phyloP scores from a whole-genome alignment of 1,139 yeast species.

The Yamadazyma friedrichii region DNA sequence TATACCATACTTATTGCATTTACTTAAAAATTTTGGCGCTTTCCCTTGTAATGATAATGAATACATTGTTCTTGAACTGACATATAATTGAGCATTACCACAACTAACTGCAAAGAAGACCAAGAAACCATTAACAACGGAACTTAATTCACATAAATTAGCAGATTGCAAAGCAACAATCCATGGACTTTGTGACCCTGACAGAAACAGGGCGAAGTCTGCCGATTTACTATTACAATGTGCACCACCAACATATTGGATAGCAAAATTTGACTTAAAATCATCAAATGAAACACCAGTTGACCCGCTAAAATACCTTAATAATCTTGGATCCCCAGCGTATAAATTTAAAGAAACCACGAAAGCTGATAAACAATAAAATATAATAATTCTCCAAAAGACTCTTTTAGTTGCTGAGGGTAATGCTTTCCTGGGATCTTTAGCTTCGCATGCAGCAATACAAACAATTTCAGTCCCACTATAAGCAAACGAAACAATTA shows the following conservation, averaged over 20 bases:
- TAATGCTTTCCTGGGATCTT: slow-evolving; percentile 74
- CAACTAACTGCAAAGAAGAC: slow-evolving; percentile 76
- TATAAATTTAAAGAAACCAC: slow-evolving; percentile 69
- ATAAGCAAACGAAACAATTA: slow-evolving; percentile 70
- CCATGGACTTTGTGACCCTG: slow-evolving; percentile 77
- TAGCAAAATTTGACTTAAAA: slow-evolving; percentile 29
- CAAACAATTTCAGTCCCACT: slow-evolving; percentile 82
- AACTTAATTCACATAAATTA: slow-evolving; percentile 60
- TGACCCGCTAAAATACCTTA: slow-evolving; percentile 47
- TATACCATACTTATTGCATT: slow-evolving; percentile 64
- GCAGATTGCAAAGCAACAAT: slow-evolving; percentile 73
- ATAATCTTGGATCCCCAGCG: slow-evolving; percentile 71
- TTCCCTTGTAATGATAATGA: slow-evolving; percentile 71
- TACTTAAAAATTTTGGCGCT: slow-evolving; percentile 60
- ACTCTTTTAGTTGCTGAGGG: slow-evolving; percentile 78
- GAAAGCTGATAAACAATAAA: slow-evolving; percentile 71
- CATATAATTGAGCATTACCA: slow-evolving; percentile 75
- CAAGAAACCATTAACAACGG: slow-evolving; percentile 64
- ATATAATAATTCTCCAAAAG: slow-evolving; percentile 66
- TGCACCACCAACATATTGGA: slow-evolving; percentile 40
- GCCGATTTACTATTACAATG: slow-evolving; percentile 34
- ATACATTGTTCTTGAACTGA: slow-evolving; percentile 75
- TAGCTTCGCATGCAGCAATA: slow-evolving; percentile 83
- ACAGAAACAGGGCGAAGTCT: slow-evolving; percentile 49
- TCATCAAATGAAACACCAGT: slow-evolving; percentile 28